These are phyloP conservation scores for Pestalotiopsis sp. DNA, from an alignment of 2,329 filamentous ascomycete species.

Conservation along the genomic window DNA sequence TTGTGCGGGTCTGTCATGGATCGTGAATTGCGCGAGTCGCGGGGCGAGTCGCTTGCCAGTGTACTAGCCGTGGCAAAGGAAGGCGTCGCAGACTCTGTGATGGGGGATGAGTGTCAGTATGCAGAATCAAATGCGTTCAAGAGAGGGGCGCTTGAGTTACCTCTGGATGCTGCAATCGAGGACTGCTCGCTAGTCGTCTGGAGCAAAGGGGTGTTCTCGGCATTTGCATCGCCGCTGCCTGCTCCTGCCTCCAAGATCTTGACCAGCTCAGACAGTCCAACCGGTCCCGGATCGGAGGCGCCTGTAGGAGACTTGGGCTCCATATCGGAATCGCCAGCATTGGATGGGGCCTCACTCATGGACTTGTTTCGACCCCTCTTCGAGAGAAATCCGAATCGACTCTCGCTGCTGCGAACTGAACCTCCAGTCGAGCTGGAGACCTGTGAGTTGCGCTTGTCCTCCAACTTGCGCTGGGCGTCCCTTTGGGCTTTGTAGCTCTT, in stretches of 20 bases:
- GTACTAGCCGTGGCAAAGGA: conserved; percentile 34
- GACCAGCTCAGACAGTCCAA: background rate
- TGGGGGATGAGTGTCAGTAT: background rate
- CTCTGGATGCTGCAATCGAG: conserved; percentile 35
- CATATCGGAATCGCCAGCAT: background rate
- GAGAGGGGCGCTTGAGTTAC: conserved; percentile 25
- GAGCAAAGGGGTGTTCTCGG: conserved; percentile 1
- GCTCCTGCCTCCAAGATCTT: background rate
- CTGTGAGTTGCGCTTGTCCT: conserved; percentile 33
- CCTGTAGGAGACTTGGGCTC: conserved; percentile 11
- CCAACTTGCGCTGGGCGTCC: too few species aligned
- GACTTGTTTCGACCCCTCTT: conserved; percentile 40
- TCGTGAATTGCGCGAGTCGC: conserved; percentile 6
- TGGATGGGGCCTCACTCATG: conserved; percentile 2
- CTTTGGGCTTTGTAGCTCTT: too few species aligned
- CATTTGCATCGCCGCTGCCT: conserved; percentile 11
- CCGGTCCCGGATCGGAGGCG: background rate
- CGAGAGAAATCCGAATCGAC: conserved; percentile 47
- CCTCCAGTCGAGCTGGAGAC: conserved; percentile 42
- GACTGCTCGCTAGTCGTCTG: conserved; percentile 24
- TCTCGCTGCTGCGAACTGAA: conserved; percentile 42
- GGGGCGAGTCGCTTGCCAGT: conserved; percentile 34
- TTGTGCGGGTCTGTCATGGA: background rate
- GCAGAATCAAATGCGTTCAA: background rate
- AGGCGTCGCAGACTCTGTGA: conserved; percentile 45